These are phyloP conservation scores for Aspergillus puulaauensis DNA, from an alignment of 2,329 filamentous ascomycete genomes.

Conservation along the genomic window DNA sequence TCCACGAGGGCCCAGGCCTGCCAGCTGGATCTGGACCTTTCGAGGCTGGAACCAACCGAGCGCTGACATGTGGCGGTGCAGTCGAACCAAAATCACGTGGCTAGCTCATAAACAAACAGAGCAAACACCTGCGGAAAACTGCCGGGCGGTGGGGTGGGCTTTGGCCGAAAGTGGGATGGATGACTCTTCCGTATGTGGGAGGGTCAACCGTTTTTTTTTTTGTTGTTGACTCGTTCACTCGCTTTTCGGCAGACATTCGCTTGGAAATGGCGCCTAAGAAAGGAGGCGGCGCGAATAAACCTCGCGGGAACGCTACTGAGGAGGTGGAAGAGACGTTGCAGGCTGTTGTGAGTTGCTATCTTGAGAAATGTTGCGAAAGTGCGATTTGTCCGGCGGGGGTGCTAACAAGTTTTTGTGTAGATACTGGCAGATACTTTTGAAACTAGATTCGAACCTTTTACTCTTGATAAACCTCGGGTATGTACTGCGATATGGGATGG, in stretches of 20 bases:
- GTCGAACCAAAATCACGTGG: slow-evolving; percentile 10
- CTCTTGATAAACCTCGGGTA: slow-evolving; percentile 83
- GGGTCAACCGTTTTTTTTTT: background rate
- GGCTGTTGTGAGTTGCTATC: slow-evolving; percentile 54
- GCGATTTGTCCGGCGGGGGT: background rate
- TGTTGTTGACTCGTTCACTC: background rate
- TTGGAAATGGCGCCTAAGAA: slow-evolving; percentile 37
- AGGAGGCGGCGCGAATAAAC: slow-evolving; percentile 30
- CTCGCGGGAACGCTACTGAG: slow-evolving; percentile 49
- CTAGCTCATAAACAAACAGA: background rate
- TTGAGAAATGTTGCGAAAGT: background rate
- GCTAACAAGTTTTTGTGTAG: slow-evolving; percentile 44
- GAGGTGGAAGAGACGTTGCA: slow-evolving; percentile 63
- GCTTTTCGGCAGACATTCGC: background rate
- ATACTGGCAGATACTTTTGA: slow-evolving; percentile 94
- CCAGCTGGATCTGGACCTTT: slow-evolving; percentile 29
- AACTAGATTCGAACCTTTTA: slow-evolving; percentile 85
- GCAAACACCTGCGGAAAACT: slow-evolving; percentile 28
- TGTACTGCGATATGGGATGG: slow-evolving; percentile 27
- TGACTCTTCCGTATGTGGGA: slow-evolving; percentile 16
- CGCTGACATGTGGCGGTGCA: slow-evolving; percentile 12
- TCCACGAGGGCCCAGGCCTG: slow-evolving; percentile 32
- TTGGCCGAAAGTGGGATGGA: slow-evolving; percentile 18
- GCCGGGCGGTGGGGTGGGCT: slow-evolving; percentile 5
- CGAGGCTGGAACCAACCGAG: slow-evolving; percentile 16